These are phyloP conservation scores for Cichorium intybus DNA, from an alignment of 140 eudicot species.

Conservation along the genomic window DNA sequence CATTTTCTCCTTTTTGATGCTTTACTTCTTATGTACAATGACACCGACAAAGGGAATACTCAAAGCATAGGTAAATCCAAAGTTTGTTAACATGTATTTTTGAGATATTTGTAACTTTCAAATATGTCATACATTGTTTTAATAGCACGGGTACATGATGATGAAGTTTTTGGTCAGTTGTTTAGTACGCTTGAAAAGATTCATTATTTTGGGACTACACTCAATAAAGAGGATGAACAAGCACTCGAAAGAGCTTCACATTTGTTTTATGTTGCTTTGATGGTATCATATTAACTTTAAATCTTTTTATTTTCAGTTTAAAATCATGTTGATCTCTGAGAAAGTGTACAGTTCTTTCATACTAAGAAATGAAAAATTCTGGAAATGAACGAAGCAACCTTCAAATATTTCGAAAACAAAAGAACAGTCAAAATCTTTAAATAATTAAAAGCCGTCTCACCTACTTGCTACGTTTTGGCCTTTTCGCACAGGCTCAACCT, in stretches of 20 bases:
- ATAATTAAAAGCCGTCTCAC: no score
- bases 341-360: slow-evolving; percentile 10
- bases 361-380: slow-evolving; percentile 68
- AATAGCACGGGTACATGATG: slow-evolving; percentile 50
- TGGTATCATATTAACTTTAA: slow-evolving; percentile 37
- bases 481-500: no score
- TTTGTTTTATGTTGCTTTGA: slow-evolving; percentile 61
- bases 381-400: no score
- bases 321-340: background rate
- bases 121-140: background rate
- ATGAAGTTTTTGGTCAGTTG: slow-evolving; percentile 83
- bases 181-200: slow-evolving; percentile 70
- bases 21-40: slow-evolving; percentile 21
- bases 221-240: slow-evolving; percentile 71
- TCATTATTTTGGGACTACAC: slow-evolving; percentile 55
- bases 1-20: slow-evolving; percentile 4
- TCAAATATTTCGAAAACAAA: no score
- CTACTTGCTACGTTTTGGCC: no score
- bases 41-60: slow-evolving; percentile 8
- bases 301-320: background rate
- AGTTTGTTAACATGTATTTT: background rate
- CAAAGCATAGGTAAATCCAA: slow-evolving; percentile 18
- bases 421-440: no score
- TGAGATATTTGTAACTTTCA: background rate
- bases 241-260: slow-evolving; percentile 70